Conservation (phyloP, 345 rosid species). For the Citrus sinensis region DVS_A1.0 CM039164.1:2304001-2304500, state of each 20-base stretch:
- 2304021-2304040: neutral
- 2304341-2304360: constrained; percentile 27
- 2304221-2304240: neutral
- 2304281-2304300: neutral
- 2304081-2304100: neutral
- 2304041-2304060: neutral
- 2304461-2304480: constrained; percentile 3
- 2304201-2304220: neutral
- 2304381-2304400: constrained; percentile 98
- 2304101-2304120: neutral
- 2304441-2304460: constrained; percentile 2
- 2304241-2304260: neutral
- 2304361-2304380: constrained; percentile 99
- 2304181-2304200: neutral
- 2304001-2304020: constrained; percentile 14
- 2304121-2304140: neutral
- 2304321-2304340: neutral
- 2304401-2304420: constrained; percentile 84
- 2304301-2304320: neutral
- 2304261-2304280: neutral
- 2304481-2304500: neutral
- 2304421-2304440: constrained; percentile 97
- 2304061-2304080: neutral
- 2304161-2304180: neutral
- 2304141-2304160: neutral